phyloP scores from a whole-genome alignment of 441 rosid genomes.

The Adansonia gregorii region DNA sequence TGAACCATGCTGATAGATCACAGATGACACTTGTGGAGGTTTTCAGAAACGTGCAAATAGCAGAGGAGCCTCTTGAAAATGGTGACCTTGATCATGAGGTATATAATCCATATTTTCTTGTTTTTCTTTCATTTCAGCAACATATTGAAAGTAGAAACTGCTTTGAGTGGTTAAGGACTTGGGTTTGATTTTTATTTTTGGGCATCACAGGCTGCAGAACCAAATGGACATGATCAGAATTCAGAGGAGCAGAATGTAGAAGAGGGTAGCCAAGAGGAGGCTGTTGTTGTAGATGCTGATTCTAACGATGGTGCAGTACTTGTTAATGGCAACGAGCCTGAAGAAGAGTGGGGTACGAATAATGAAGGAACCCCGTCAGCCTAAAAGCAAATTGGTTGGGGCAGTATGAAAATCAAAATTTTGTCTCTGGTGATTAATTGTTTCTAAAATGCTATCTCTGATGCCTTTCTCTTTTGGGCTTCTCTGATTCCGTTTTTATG shows the following conservation, averaged over 20 bases:
- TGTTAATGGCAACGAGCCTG: constrained; percentile 90
- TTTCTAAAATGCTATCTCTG: constrained; percentile 67
- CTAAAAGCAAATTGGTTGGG: constrained; percentile 81
- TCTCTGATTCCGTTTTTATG: constrained; percentile 19
- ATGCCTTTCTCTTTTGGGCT: constrained; percentile 28
- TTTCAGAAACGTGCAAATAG: constrained; percentile 77
- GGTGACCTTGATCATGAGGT: constrained; percentile 74
- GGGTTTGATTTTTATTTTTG: background rate
- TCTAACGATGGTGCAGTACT: constrained; percentile 92
- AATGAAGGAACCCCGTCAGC: constrained; percentile 87
- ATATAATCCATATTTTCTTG: constrained; percentile 19
- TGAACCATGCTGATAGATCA: constrained; percentile 60
- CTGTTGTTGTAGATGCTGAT: constrained; percentile 87
- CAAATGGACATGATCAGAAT: constrained; percentile 46
- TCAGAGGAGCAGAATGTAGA: constrained; percentile 62
- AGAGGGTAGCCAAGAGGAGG: constrained; percentile 88
- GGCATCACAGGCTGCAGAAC: constrained; percentile 42
- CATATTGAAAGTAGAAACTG: background rate
- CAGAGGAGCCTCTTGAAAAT: constrained; percentile 74
- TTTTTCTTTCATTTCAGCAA: background rate
- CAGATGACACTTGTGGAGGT: constrained; percentile 78
- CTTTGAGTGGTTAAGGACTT: background rate
- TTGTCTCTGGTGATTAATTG: constrained; percentile 92
- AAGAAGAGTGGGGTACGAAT: constrained; percentile 99
- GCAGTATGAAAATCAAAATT: constrained; percentile 77